Base-by-base conservation (phyloP, 495 filamentous ascomycete genomes). In the Hyphodiscus hymeniophilus region DNA sequence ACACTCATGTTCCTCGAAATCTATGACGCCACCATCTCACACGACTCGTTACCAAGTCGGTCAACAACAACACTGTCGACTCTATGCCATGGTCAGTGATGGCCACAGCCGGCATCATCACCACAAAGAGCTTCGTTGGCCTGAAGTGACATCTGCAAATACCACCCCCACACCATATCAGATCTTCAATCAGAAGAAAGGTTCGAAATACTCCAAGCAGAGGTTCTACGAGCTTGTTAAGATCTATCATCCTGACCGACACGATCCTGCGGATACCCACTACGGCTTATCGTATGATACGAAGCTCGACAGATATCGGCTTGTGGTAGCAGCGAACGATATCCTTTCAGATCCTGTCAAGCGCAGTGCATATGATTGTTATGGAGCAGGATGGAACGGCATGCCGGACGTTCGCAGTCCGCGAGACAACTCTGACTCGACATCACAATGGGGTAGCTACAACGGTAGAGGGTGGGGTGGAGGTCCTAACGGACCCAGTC, bases 191-290 rank as follows among this genome's bases (percentile, higher is more conserved):
- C 71, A 81, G 48, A 67, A 73, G 23, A 75, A 67, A 50, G 68
- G 61, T 21, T 76, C 77, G 15, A 75, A 80, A 13, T 98, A 98
- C 61, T 81, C 76, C 51, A 97, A 97, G 65, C 58, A 65, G 13
- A 75, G 82, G 23, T 98, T 86, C 73, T 89, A 90, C 62, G 78
- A 94, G 54, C 75, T 98, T 23, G 90, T 94, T 30, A 97, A 95
- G 68, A 68, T 94, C 40, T 98, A 98, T 65, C 92, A 98, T 57
- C 92, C 92, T 0, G 92, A 98, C 66, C 80, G 78, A 18, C 69
- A 75, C 35, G 51, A 56, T 20, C 43, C 23, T 6, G 18, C 45
- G 35, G 11, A 16, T 42, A 35, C 26, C 5, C 33, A 23, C 20
- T 23, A 42, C 33, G 68, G 62, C 24, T 57, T 79, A 13, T 67